Evolutionary conservation across 2,329 filamentous ascomycete genomes (phyloP), one percentile per base, ranked within the genome.

Genomic region (Alternaria arborescens): DNA sequence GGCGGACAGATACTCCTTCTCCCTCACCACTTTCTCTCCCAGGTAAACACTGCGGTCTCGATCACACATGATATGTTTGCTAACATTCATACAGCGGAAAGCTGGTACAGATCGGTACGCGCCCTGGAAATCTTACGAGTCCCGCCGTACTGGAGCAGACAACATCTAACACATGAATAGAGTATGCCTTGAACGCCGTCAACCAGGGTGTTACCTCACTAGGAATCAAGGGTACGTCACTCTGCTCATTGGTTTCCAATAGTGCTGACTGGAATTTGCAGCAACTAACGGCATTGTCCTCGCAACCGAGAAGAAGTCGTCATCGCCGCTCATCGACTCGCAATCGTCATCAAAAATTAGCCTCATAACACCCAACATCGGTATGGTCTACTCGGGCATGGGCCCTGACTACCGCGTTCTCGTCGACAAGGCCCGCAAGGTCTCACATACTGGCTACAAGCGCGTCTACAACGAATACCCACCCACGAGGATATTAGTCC

Each of bases 401-500:
- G 94, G 95, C 30, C 95, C 95, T 61, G 95, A 99, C 82, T 99
- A 98, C 85, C 90, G 95, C 80, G 93, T 99, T 59, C 87, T 99
- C 55, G 95, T 98, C 72, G 95, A 99, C 85, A 94, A 94, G 82
- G 95, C 95, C 72, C 93, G 95, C 78, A 99, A 98, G 83, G 95
- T 97, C 70, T 97, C 94, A 58, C 95, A 99, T 84, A 97, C 95
- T 48, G 91, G 90, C 80, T 99, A 99, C 89, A 99, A 99, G 88
- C 93, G 95, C 81, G 94, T 99, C 84, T 99, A 99, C 86, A 99
- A 99, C 83, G 95, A 99, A 84, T 99, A 99, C 84, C 95, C 95
- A n/a, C 95, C 95, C 6, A 99, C 95, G 58, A 90, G 95, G 80
- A 99, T 99, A 90, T 88, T 99, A 83, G 95, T 99, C 58, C 95